phyloP scores from a whole-genome alignment of 805 yeast species.

The Sugiyamaella lignohabitans region DNA sequence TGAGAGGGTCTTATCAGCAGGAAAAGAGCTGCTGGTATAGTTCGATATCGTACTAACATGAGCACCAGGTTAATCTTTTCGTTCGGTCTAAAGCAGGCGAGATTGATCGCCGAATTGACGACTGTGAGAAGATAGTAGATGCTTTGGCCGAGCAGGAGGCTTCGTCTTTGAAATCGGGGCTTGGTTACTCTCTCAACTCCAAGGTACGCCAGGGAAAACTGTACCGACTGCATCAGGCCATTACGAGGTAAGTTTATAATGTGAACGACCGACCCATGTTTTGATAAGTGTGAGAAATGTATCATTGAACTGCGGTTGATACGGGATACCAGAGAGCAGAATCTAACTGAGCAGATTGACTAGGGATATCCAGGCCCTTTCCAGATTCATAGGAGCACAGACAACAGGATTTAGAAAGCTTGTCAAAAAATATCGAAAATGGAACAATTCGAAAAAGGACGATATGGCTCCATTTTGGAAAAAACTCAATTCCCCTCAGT shows the following conservation, averaged over 20 bases:
- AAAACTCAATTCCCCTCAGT: conserved; percentile 40
- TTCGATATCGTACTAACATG: background rate
- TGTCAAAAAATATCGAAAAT: conserved; percentile 58
- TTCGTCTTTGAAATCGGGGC: conserved; percentile 2
- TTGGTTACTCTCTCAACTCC: conserved; percentile 12
- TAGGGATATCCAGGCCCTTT: conserved; percentile 52
- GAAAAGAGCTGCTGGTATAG: background rate
- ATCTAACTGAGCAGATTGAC: conserved; percentile 31
- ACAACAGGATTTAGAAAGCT: conserved; percentile 66
- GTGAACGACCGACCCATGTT: no score
- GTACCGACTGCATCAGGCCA: conserved; percentile 33
- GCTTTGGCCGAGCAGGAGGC: conserved; percentile 23
- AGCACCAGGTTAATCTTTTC: conserved; percentile 41
- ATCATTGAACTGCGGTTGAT: background rate
- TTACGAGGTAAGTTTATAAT: conserved; percentile 18
- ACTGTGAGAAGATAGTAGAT: conserved; percentile 36
- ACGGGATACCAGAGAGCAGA: no score
- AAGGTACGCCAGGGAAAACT: conserved; percentile 20
- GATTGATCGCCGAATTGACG: conserved; percentile 45
- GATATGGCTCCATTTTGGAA: conserved; percentile 27
- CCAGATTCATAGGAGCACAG: conserved; percentile 68
- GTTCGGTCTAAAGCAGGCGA: conserved; percentile 65
- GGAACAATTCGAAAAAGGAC: conserved; percentile 23
- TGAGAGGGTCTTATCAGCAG: background rate
- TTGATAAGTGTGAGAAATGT: no score